These are phyloP conservation scores for Pisolithus albus DNA, from an alignment of 768 basidiomycete genomes.

Conservation along the genomic window DNA sequence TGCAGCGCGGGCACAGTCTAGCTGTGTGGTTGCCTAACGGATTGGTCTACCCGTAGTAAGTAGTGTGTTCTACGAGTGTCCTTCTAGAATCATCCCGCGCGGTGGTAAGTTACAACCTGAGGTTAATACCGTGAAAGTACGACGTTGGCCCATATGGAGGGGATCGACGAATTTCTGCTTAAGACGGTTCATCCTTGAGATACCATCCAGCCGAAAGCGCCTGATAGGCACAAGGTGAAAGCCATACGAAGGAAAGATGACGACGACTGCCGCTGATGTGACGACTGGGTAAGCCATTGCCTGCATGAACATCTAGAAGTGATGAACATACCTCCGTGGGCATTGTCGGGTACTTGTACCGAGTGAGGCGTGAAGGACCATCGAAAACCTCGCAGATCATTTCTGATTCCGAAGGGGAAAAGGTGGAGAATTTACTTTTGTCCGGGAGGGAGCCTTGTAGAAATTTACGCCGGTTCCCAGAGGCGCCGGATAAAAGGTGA, in stretches of 20 bases:
- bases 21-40: too few species aligned
- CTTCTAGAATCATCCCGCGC: too few species aligned
- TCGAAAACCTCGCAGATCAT: constrained; percentile 36
- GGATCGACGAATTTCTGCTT: neutral
- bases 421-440: neutral
- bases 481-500: constrained; percentile 12
- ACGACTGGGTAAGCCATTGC: neutral
- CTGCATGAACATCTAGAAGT: neutral
- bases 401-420: constrained; percentile 23
- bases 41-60: too few species aligned
- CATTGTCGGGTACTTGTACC: constrained; percentile 9
- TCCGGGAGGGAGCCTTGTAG: constrained; percentile 3
- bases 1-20: too few species aligned
- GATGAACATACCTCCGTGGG: constrained; percentile 12
- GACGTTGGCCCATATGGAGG: neutral
- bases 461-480: constrained; percentile 8
- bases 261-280: neutral
- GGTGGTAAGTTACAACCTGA: too few species aligned
- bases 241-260: constrained; percentile 7
- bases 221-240: constrained; percentile 13
- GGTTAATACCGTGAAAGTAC: neutral
- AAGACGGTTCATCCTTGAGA: constrained; percentile 5
- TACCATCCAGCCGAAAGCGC: constrained; percentile 19
- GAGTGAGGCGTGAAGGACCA: constrained; percentile 35
- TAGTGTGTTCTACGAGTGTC: too few species aligned